Conservation (phyloP, 176 grass and related monocot genomes). For the Paspalum notatum region DNA sequence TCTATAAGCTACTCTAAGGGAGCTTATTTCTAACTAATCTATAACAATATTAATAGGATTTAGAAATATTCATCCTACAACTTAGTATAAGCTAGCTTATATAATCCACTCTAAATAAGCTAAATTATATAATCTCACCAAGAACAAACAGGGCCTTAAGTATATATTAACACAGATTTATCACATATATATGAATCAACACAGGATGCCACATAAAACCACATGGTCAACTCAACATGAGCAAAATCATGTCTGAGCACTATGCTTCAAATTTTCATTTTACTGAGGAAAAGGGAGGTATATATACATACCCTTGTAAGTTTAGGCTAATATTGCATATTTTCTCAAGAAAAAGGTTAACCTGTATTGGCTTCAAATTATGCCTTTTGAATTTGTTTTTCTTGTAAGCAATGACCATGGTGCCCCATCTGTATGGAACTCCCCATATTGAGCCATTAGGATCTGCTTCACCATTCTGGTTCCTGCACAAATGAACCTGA, state of each 20-base stretch:
- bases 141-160: too few relatives aligned
- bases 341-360: slow-evolving; percentile 22
- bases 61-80: too few relatives aligned
- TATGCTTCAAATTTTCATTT: slow-evolving; percentile 19
- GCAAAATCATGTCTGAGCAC: background rate
- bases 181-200: background rate
- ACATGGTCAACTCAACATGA: background rate
- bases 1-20: too few relatives aligned
- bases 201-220: background rate
- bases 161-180: background rate
- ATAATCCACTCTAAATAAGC: too few relatives aligned
- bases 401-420: slow-evolving; percentile 93
- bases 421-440: slow-evolving; percentile 86
- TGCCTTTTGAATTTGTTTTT: slow-evolving; percentile 86
- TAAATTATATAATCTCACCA: too few relatives aligned
- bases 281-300: background rate
- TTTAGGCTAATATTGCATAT: background rate
- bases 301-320: background rate
- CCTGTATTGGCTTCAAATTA: slow-evolving; percentile 88
- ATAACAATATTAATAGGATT: too few relatives aligned
- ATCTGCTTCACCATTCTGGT: slow-evolving; percentile 82
- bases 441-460: slow-evolving; percentile 77
- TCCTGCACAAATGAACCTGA: slow-evolving; percentile 95
- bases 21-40: too few relatives aligned
- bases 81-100: too few relatives aligned